Base-by-base conservation (phyloP, 352 stramenopile genomes). In the Pythium guiyangense region DNA sequence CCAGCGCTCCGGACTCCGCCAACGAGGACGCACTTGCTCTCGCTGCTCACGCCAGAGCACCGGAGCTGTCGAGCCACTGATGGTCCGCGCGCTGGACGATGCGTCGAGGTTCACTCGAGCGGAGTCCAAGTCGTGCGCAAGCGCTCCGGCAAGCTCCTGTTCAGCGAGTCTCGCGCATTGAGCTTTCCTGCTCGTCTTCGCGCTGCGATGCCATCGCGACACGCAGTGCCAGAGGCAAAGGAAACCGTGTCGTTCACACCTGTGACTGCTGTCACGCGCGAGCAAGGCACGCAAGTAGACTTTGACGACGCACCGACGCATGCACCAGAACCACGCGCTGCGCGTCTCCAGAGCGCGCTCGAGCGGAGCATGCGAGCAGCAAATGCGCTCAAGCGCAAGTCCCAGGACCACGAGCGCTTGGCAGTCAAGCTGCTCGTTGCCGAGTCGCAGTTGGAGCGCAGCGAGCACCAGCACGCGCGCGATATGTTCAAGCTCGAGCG, bases 331-430 rank as follows among this genome's bases (percentile, higher is more conserved):
- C 9, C n/a, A 39, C 60, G 54, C 10, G 26, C 52, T 14, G 31
- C 35, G 3, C 53, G 65, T 4, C 63, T 87, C 6, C 58, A 60
- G 11, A 69, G 66, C 4, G 72, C 65, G 4, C 27, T 86, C 15
- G 59, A 75, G 18, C 50, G 74, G 6, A 82, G 65, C 25, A 62
- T 89, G 42, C 25, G 43, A 5, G 53, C 72, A 31, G 62, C 62
- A 0, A 71, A 62, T n/a, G 59, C 77, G 59, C 64, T 86, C 17
- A 75, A 68, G 42, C 22, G 14, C 37, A 84, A 79, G 48, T 69
- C 64, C 0, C 61, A 82, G 31, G 68, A 79, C n/a, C 62, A 59
- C n/a, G 78, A 88, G 44, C 64, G 56, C 1, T 44, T 74, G 26
- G 62, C 52, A 14, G 52, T 85, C 49, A 59, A 59, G 10, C 48